Evolutionary conservation across 2,329 filamentous ascomycete species (phyloP), one percentile per base, ranked within the genome.

Genomic region (Colletotrichum brevisporum): DNA sequence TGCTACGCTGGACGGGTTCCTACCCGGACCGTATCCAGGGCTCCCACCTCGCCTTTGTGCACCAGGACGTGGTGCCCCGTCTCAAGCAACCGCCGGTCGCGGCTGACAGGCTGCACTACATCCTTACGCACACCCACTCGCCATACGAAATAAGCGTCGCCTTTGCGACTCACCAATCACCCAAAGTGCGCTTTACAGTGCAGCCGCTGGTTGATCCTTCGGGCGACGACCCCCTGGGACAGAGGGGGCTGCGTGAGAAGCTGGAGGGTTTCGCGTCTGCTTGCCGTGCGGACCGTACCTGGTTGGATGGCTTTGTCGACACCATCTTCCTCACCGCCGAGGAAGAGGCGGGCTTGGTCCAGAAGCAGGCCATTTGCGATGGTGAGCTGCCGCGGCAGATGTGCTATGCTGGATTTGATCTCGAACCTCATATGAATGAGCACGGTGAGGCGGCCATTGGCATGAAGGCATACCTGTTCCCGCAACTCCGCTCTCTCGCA

Each of bases 391-490:
- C 43, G 15, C 54, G 48, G n/a, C 54, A 65, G n/a, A 59, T 45
- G 13, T 55, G 50, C 41, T 60, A 50, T 43, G 21, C 31, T 9
- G 61, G 54, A 10, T 69, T 69, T 3, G 61, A 69, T 54, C 54
- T 65, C n/a, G 61, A 60, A n/a, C 15, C 54, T 15, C 18, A 58
- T 5, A 41, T 12, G 57, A 21, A 56, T 6, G 24, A 64, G 51
- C 43, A 36, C 3, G 58, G 57, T 10, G 51, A 45, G 36, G 48
- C 60, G 21, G 18, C n/a, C 9, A 58, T 64, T 21, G n/a, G 39
- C 6, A 64, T 68, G 60, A 68, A 68, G 48, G 24, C 41, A 4
- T 68, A 68, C 13, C 27, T 68, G 12, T 68, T 68, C 21, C 65
- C 65, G 4, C 65, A 68, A 16, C 60, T 68, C 21, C 36, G 53